Evolutionary conservation across 2,329 filamentous ascomycete species (phyloP).

Genomic region (Neofusicoccum kwambonambiense): DNA sequence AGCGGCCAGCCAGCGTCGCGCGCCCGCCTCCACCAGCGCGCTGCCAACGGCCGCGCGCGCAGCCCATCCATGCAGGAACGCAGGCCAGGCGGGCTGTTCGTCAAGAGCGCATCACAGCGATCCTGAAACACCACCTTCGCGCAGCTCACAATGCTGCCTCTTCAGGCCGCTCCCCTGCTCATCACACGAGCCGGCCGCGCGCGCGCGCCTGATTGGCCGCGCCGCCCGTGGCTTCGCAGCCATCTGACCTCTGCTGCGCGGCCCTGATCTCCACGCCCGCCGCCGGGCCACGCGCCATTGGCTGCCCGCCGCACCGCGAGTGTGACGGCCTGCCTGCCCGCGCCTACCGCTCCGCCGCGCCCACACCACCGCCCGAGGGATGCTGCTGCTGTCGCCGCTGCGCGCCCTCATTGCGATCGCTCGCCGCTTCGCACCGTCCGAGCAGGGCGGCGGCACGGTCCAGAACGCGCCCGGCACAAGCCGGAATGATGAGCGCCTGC

Average conservation of each 20-base stretch:
- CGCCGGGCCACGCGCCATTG: not conserved
- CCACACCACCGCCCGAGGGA: not conserved
- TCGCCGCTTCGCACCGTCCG: not conserved
- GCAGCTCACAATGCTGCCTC: not conserved
- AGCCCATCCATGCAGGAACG: not conserved
- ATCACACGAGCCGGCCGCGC: constrained; percentile 1
- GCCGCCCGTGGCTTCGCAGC: not conserved
- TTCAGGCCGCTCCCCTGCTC: constrained; percentile 15
- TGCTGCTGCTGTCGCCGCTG: not conserved
- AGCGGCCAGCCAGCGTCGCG: no score
- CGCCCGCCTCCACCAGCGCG: no score
- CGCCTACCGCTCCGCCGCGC: not conserved
- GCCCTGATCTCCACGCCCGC: constrained; percentile 1
- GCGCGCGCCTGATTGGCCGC: not conserved
- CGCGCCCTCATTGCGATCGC: constrained; percentile 8
- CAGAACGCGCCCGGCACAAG: not conserved
- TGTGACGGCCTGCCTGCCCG: constrained; percentile 7
- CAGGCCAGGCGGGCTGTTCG: not conserved
- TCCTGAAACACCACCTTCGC: constrained; percentile 5
- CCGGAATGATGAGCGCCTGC: constrained; percentile 2
- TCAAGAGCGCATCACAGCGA: not conserved
- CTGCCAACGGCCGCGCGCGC: no score
- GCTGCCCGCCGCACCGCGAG: not conserved
- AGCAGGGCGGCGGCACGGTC: constrained; percentile 1
- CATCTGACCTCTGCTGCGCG: constrained; percentile 13